Base-by-base conservation (phyloP, 495 filamentous ascomycete species). In the Xylaria sp. region DNA sequence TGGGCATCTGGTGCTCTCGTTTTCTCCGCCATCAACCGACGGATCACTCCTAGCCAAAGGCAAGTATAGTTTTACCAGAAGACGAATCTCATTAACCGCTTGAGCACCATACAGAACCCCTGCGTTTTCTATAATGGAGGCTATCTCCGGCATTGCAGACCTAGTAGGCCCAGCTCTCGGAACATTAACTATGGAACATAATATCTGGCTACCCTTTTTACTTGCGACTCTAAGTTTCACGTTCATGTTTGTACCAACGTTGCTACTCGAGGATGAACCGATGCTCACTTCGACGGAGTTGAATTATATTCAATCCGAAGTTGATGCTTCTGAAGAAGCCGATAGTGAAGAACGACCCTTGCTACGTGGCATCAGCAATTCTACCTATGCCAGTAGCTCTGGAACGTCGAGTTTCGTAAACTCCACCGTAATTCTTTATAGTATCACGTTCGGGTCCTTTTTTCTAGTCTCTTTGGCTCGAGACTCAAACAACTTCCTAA, bases 1-100 rank as follows among this genome's bases (percentile, higher is more conserved):
- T 64, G 61, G 61, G 61, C 61, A 33, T 64, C 61, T 21, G 61
- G 61, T n/a, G 61, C 61, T 12, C 61, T 64, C 35, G 33, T 64
- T 48, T 64, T 64, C 37, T 43, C 61, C 15, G 43, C 61, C 5
- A 64, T 64, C 43, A 64, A 64, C 29, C 61, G 26, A 46, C 21
- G 61, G 17, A 64, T 48, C 31, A 46, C 61, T 9, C 21, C 61
- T 12, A 33, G 61, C 37, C 40, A 64, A 48, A 44, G 61, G 61
- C 26, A 43, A 31, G 61, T n/a, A 19, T 1, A 43, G 9, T 19
- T 14, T n/a, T 14, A 3, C 3, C 6, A 6, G 26, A 21, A 19
- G 21, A 21, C 26, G 26, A 11, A 33, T 19, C 26, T 48, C n/a
- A 19, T 37, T 46, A 33, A 64, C 41, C 29, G 11, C 26, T 44